Percentiles rank a stretch among this genome's conserved stretches.
Conservation (phyloP, 164 flowering plant species). For the Dillenia suffruticosa region DNA sequence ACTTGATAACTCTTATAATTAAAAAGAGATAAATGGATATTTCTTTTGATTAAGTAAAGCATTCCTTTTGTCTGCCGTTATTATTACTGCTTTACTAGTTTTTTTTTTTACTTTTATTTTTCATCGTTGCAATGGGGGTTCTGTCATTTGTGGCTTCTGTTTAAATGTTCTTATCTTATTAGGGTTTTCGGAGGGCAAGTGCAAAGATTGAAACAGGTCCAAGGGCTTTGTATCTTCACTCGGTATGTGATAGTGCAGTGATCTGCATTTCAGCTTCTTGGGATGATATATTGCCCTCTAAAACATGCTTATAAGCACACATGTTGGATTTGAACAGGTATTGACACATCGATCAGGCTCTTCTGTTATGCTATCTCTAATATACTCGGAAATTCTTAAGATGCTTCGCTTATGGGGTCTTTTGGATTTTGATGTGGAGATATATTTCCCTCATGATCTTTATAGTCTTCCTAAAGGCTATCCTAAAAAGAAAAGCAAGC, state of each 20-base stretch:
- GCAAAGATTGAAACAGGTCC: constrained; percentile 30
- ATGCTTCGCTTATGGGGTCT: constrained; percentile 72
- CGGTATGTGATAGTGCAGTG: constrained; percentile 30
- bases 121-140: not conserved
- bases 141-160: constrained; percentile 1
- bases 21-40: no score
- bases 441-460: constrained; percentile 63
- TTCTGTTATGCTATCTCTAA: constrained; percentile 67
- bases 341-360: constrained; percentile 83
- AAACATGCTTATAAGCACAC: no score
- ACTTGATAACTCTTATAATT: no score
- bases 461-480: constrained; percentile 69
- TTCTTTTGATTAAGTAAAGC: no score
- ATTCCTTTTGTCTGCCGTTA: no score
- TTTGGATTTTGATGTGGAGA: constrained; percentile 70
- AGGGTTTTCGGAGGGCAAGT: constrained; percentile 62
- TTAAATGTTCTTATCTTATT: constrained; percentile 8
- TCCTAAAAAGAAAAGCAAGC: constrained; percentile 60
- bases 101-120: not conserved
- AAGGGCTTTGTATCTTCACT: constrained; percentile 71
- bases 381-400: constrained; percentile 73
- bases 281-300: no score
- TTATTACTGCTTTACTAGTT: no score
- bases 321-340: constrained; percentile 38
- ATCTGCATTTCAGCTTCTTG: no score